Base-by-base conservation (phyloP, 345 rosid genomes). In the Moringa oleifera region DNA sequence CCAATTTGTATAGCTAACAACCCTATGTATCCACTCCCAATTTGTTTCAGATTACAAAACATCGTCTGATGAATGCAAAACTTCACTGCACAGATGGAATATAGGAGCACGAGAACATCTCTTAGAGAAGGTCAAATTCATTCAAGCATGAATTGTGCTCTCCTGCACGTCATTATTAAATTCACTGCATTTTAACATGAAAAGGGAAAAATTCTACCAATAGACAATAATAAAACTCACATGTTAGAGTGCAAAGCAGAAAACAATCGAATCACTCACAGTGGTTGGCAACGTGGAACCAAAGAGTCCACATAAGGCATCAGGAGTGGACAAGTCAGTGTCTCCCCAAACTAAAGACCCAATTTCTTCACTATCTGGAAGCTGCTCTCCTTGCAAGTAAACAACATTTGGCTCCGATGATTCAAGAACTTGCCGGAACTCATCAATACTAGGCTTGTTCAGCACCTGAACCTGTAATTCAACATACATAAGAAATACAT, bases 221-320 rank as follows among this genome's bases (percentile, higher is more conserved):
- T 36, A 63, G 15, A 49, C 21, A 47, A 55, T 36, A 41, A 9
- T 8, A 28, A 41, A 41, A 41, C 47, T 41, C 47, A 41, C 6
- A 1, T 41, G 12, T 41, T 4, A 1, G 13, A 41, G 6, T 41
- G 47, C 37, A 55, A 58, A 59, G 36, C 55, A 58, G 54, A 63
- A 25, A 53, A 64, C 22, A 68, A 47, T 28, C 54, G n/a, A 50
- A 75, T 61, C 58, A 82, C 99, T 76, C 74, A 94, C 99, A 21
- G 91, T 85, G 53, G 86, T 74, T 19, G 97, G 96, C 80, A 89
- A 73, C 58, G 80, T 78, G 59, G 96, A 87, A 36, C 85, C 86
- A 67, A 95, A 87, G 25, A 87, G 78, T 56, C 80, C 80, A 73
- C 88, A 71, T 57, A 95, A 70, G 25, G 80, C 79, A 62, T 87